Evolutionary conservation across 179 eudicot species (phyloP).

Genomic region (Gypsophila paniculata): DNA sequence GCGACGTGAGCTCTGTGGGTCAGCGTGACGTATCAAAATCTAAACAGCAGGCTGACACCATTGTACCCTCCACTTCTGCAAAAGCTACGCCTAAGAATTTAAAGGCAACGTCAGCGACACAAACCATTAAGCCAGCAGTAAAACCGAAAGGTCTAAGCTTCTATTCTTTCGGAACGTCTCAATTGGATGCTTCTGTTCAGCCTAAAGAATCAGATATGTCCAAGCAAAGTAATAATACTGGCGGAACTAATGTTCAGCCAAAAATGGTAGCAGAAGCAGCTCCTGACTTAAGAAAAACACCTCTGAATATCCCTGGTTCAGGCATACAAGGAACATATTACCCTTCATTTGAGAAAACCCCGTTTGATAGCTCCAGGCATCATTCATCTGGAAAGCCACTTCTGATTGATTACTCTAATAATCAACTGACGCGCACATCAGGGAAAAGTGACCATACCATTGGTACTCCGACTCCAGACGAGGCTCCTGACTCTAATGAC

Average conservation of each 20-base stretch:
- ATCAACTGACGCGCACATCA: slow-evolving; percentile 5
- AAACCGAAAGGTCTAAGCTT: slow-evolving; percentile 65
- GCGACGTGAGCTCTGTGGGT: slow-evolving; percentile 23
- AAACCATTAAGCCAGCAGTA: slow-evolving; percentile 28
- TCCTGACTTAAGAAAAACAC: slow-evolving; percentile 21
- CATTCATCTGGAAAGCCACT: slow-evolving; percentile 15
- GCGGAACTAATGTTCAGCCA: slow-evolving; percentile 29
- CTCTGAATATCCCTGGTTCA: slow-evolving; percentile 24
- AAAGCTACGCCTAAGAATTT: slow-evolving; percentile 20
- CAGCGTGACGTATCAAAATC: slow-evolving; percentile 28
- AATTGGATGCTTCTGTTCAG: slow-evolving; percentile 30
- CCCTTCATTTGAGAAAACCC: slow-evolving; percentile 32
- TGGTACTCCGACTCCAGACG: neutral
- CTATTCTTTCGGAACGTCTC: slow-evolving; percentile 41
- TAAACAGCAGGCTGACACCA: slow-evolving; percentile 30
- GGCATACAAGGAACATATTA: slow-evolving; percentile 32
- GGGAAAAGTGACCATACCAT: slow-evolving; percentile 7
- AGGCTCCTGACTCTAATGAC: neutral
- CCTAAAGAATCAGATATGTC: slow-evolving; percentile 26
- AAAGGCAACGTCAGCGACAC: slow-evolving; percentile 21
- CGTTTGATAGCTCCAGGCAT: slow-evolving; percentile 15
- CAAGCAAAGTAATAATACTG: slow-evolving; percentile 29
- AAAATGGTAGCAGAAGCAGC: slow-evolving; percentile 18
- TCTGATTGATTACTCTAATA: neutral
- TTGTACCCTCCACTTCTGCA: slow-evolving; percentile 23